These are phyloP conservation scores for Chalciporus sp. DNA, from an alignment of 1,284 basidiomycete species.

Conservation along the genomic window DNA sequence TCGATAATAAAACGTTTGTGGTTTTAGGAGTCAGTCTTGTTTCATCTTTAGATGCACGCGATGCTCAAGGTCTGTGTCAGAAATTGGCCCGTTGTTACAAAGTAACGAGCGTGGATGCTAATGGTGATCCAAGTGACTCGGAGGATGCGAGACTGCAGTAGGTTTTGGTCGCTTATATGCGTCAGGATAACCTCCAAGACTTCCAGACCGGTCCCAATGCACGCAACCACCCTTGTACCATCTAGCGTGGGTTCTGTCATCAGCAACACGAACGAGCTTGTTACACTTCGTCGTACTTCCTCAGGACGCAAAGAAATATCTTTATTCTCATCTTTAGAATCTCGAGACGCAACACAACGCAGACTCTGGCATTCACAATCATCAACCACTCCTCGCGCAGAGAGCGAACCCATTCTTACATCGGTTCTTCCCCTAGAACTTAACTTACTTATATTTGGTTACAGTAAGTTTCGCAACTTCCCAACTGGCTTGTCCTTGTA, in stretches of 20 bases:
- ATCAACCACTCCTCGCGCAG: conserved; percentile 3
- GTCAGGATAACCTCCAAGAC: conserved; percentile 10
- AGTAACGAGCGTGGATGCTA: conserved; percentile 15
- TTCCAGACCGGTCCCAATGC: conserved; percentile 13
- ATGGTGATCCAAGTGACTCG: conserved; percentile 11
- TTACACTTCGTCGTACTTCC: conserved; percentile 24
- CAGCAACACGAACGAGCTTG: conserved; percentile 11
- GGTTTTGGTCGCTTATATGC: conserved; percentile 1
- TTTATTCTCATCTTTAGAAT: conserved; percentile 10
- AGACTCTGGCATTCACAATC: conserved; percentile 24
- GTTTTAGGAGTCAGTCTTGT: conserved; percentile 28
- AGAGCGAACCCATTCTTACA: conserved; percentile 33
- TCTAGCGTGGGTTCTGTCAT: conserved; percentile 9
- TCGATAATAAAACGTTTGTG: conserved; percentile 26
- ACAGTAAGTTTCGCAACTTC: conserved; percentile 47
- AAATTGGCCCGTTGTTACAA: conserved; percentile 25
- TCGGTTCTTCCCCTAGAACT: conserved; percentile 59
- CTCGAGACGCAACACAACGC: conserved; percentile 11
- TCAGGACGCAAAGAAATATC: conserved; percentile 23
- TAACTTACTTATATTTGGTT: conserved; percentile 59
- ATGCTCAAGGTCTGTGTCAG: conserved; percentile 19
- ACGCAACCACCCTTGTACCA: conserved; percentile 11
- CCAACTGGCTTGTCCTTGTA: background rate
- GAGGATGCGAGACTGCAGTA: conserved; percentile 23
- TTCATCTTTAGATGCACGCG: background rate